Evolutionary conservation across 129 eudicot genomes (phyloP).

Genomic region (Smallanthus sonchifolius): DNA sequence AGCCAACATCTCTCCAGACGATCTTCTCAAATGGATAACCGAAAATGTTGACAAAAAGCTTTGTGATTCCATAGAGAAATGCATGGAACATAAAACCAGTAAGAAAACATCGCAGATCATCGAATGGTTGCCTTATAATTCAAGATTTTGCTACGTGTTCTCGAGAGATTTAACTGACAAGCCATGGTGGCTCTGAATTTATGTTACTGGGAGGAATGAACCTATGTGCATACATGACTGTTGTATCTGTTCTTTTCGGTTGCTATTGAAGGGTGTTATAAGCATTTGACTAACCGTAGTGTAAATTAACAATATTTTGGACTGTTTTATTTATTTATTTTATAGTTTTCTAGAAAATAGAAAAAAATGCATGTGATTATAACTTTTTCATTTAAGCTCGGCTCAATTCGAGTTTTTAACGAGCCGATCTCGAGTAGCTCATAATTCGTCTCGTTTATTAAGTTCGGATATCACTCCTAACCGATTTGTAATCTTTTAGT

Average conservation of each 20-base stretch:
- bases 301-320: neutral
- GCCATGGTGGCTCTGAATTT: slow-evolving; percentile 58
- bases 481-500: too few species aligned
- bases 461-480: too few species aligned
- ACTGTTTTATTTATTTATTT: neutral
- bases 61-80: slow-evolving; percentile 50
- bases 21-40: slow-evolving; percentile 54
- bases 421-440: too few species aligned
- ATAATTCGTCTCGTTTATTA: too few species aligned
- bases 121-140: slow-evolving; percentile 75
- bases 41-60: slow-evolving; percentile 65
- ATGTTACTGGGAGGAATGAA: neutral
- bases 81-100: slow-evolving; percentile 36
- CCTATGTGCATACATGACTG: slow-evolving; percentile 1
- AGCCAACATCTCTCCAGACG: slow-evolving; percentile 53
- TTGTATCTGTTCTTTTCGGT: neutral
- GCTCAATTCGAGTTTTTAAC: too few species aligned
- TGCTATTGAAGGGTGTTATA: neutral
- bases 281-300: neutral
- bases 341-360: neutral
- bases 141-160: slow-evolving; percentile 58
- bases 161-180: slow-evolving; percentile 51
- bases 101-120: slow-evolving; percentile 48
- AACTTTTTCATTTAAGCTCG: too few species aligned
- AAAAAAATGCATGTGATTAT: neutral